Evolutionary conservation across 106 monocot genomes (phyloP).

Genomic region (Dioscorea alata): DNA sequence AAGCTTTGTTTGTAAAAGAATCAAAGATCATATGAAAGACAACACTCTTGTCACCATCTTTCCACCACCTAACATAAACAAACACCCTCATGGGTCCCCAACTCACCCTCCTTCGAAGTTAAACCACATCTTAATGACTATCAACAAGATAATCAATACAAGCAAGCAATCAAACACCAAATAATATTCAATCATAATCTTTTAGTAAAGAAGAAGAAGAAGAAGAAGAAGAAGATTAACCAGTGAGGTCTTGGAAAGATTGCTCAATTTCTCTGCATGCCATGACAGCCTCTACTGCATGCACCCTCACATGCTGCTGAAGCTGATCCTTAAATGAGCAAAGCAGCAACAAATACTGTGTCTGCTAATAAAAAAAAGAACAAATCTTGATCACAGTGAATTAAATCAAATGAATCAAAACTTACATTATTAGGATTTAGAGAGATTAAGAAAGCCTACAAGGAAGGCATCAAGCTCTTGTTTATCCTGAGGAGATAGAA

Average conservation of each 20-base stretch:
- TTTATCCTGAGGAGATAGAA: conserved; percentile 73
- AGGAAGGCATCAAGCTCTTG: conserved; percentile 92
- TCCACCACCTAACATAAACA: conserved; percentile 13
- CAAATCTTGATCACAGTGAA: too few species aligned
- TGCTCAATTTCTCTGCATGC: conserved; percentile 95
- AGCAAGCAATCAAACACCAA: too few species aligned
- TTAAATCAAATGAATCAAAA: too few species aligned
- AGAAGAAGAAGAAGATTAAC: conserved; percentile 14
- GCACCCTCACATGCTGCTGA: conserved; percentile 90
- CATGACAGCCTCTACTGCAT: conserved; percentile 95
- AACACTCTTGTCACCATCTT: neutral
- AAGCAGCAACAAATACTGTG: conserved; percentile 66
- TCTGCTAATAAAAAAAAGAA: conserved; percentile 24
- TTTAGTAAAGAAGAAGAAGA: neutral
- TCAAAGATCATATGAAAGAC: neutral
- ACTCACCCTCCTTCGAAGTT: neutral
- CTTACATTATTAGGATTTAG: too few species aligned
- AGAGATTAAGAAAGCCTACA: conserved; percentile 24
- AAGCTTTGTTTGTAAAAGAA: neutral
- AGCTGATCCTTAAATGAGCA: conserved; percentile 93
- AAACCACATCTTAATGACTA: neutral
- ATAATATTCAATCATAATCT: neutral
- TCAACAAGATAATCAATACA: too few species aligned
- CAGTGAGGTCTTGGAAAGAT: conserved; percentile 81
- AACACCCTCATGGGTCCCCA: neutral